A percentile compares a stretch with the other conserved stretches of the same genome.
These are phyloP conservation scores for Paecilomyces variotii DNA, from an alignment of 2,329 filamentous ascomycete genomes.

Conservation along the genomic window DNA sequence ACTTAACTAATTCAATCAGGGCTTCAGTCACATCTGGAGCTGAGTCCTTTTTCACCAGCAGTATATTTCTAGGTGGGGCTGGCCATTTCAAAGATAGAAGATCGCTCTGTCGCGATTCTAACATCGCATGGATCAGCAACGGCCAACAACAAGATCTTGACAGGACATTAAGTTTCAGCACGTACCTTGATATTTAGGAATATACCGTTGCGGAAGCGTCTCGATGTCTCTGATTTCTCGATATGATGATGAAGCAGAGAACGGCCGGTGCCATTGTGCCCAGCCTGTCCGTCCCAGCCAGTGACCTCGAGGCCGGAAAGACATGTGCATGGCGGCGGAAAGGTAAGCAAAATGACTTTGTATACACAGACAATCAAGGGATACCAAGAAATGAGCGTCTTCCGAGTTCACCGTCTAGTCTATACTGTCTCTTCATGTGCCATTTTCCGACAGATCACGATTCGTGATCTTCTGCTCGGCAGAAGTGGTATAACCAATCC, in stretches of 20 bases:
- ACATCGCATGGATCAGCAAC: neutral
- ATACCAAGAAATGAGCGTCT: neutral
- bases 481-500: neutral
- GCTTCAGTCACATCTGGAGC: constrained; percentile 48
- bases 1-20: constrained; percentile 50
- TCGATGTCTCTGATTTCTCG: constrained; percentile 38
- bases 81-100: constrained; percentile 62
- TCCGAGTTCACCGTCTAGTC: neutral
- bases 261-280: constrained; percentile 22
- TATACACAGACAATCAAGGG: neutral
- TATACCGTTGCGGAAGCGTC: constrained; percentile 42
- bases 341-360: neutral
- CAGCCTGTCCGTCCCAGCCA: constrained; percentile 6
- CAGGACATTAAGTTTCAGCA: constrained; percentile 9
- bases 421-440: neutral
- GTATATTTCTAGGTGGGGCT: constrained; percentile 57
- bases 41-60: constrained; percentile 60
- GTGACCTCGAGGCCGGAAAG: constrained; percentile 1
- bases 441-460: neutral
- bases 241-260: constrained; percentile 33
- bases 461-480: neutral
- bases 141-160: neutral
- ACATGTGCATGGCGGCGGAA: constrained; percentile 1
- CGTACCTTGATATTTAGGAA: constrained; percentile 58
- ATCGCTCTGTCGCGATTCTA: constrained; percentile 51